Evolutionary conservation across 495 filamentous ascomycete genomes (phyloP), one percentile per base, ranked within the genome.

Genomic region (Xylaria nigripes): DNA sequence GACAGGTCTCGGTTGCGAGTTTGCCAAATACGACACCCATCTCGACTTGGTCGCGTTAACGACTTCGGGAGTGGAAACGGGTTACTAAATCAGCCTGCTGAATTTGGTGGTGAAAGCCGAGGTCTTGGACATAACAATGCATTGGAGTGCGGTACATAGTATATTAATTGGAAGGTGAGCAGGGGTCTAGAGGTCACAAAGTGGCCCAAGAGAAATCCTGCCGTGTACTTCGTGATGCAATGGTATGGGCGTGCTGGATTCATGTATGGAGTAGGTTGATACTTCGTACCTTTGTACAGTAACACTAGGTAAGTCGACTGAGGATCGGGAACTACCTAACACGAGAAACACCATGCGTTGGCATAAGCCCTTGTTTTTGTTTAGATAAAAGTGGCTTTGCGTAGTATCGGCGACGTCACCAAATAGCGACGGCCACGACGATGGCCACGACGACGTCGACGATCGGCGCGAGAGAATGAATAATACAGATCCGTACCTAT

Each of bases 101-200:
- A 25, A 55, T 55, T 25, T 44, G 45, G 46, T 43, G 30, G 38
- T 15, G 50, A 44, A 48, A 12, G 52, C 52, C 52, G 45, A 49
- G 45, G 24, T 30, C 29, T 34, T 43, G 24, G 12, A 25, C 45
- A 18, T 43, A 45, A 48, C 34, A n/a, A 55, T 55, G 53, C 53
- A 40, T 40, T 29, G 27, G 27, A 4, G 27, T 29, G 30, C 27
- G 51, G 32, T 45, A 41, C 50, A 18, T 9, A 15, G 45, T 48
- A 45, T 55, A 50, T 50, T 55, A 38, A 45, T 32, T 23, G n/a
- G n/a, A n/a, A n/a, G n/a, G 48, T 30, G 42, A 18, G 53, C 53
- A 55, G 46, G 53, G 53, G 46, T 55, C 16, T 19, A 8, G 38
- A 36, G 45, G 27, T 42, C 40, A 19, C 46, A 45, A 55, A 16